Conservation (phyloP, 2,329 filamentous ascomycete species). For the Exophiala spinifera region DNA sequence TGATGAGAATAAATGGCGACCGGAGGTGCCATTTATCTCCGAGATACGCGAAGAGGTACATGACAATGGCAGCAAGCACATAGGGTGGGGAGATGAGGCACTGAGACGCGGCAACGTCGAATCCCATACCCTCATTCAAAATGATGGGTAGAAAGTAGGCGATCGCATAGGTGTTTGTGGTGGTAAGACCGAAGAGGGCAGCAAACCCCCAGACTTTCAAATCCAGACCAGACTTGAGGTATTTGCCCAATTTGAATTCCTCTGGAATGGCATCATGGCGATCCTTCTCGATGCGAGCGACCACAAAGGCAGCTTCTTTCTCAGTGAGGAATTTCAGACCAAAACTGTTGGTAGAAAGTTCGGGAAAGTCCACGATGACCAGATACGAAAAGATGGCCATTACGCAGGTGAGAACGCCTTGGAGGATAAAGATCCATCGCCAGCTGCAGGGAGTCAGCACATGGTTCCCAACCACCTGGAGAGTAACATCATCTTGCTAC, state of each 20-base stretch:
- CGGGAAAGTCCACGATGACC: slow-evolving; percentile 45
- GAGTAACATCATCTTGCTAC: neutral
- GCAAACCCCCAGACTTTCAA: slow-evolving; percentile 57
- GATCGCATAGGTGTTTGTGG: slow-evolving; percentile 71
- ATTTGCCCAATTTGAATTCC: slow-evolving; percentile 48
- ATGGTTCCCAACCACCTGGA: no score
- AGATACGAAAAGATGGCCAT: slow-evolving; percentile 43
- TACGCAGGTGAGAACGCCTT: slow-evolving; percentile 36
- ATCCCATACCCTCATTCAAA: slow-evolving; percentile 61
- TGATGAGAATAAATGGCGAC: slow-evolving; percentile 69
- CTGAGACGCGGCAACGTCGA: slow-evolving; percentile 62
- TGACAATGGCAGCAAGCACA: slow-evolving; percentile 57
- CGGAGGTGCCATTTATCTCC: slow-evolving; percentile 67
- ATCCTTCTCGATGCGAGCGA: slow-evolving; percentile 53
- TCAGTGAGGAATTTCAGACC: slow-evolving; percentile 34
- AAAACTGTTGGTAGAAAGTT: slow-evolving; percentile 21
- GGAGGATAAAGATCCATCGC: slow-evolving; percentile 48
- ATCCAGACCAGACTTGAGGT: slow-evolving; percentile 48
- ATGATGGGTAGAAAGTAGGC: slow-evolving; percentile 80
- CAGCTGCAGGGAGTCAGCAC: slow-evolving; percentile 6
- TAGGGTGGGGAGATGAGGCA: slow-evolving; percentile 72
- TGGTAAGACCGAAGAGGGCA: slow-evolving; percentile 52
- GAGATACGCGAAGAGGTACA: slow-evolving; percentile 69
- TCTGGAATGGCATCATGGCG: slow-evolving; percentile 52
- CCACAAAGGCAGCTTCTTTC: slow-evolving; percentile 24